Base-by-base conservation (phyloP, 352 stramenopile genomes). In the Phytophthora cajani region DNA sequence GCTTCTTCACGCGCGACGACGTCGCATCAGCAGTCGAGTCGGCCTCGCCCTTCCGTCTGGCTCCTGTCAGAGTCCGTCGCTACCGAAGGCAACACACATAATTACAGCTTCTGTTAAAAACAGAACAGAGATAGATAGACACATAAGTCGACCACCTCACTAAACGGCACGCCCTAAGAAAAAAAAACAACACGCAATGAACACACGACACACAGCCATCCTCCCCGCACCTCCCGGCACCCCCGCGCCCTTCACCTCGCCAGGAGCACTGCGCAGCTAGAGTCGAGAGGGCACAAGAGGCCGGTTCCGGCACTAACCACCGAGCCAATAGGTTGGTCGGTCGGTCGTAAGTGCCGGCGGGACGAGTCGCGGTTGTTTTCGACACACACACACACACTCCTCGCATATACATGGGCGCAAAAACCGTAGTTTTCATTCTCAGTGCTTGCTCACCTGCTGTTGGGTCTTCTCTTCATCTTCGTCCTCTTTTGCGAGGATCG, bases 71-170 rank as follows among this genome's bases (percentile, higher is more conserved):
- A 78, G 80, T 88, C 78, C 87, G 87, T 90, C 85, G 87, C 87
- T 94, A 90, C 74, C 74, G 74, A 76, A 81, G 77, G 82, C 72
- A 79, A 94, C 84, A 92, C 75, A 92, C 87, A 94, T 85, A 92
- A 92, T 94, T 94, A 94, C 85, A 94, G 83, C 87, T 93, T 93
- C 87, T 94, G 87, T 94, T 94, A 94, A 93, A 80, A 89, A 89
- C 78, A 94, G 77, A 93, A 90, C 78, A 91, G 62, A 90, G 68
- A 85, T 82, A 75, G 77, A 94, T 90, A 92, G 62, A 87, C 74
- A 75, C 75, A 94, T 93, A 92, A 93, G 85, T 94, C 84, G 84
- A 87, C 83, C 85, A 85, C 80, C 72, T 79, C 75, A 80, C 73
- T 82, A 72, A 77, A 74, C 73, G 65, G 62, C 66, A 81, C 58